A percentile compares a stretch with the other conserved stretches of the same genome.
Conservation (phyloP, 495 filamentous ascomycete genomes). For the Daldinia childiae region DNA sequence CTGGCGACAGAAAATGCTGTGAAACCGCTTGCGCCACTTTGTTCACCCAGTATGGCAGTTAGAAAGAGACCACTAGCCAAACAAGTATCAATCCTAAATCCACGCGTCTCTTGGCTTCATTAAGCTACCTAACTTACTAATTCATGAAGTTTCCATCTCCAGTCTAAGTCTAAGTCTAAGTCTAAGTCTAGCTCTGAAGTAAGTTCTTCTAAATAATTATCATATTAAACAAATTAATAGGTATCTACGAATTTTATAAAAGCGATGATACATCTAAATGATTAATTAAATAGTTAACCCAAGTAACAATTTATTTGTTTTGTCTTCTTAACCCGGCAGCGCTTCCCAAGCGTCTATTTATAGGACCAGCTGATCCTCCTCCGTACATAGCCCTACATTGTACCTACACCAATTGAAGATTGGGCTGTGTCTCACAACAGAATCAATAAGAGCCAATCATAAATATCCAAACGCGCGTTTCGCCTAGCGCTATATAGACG, state of each 20-base stretch:
- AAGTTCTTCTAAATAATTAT: not conserved
- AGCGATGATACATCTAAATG: not conserved
- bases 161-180: not conserved
- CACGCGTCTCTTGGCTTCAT: not conserved
- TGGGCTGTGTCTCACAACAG: conserved; percentile 15
- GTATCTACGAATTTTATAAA: not conserved
- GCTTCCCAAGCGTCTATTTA: conserved; percentile 15
- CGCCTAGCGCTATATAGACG: conserved; percentile 22
- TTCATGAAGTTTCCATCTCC: too few relatives aligned
- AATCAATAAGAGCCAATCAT: conserved; percentile 11
- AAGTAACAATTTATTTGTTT: not conserved
- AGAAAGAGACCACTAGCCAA: not conserved
- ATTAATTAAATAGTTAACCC: too few relatives aligned
- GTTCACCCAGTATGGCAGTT: not conserved
- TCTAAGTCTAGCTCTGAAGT: not conserved
- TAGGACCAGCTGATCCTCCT: conserved; percentile 13
- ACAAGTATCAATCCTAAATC: not conserved
- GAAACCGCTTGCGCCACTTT: not conserved
- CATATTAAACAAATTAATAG: not conserved
- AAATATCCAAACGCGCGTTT: conserved; percentile 12
- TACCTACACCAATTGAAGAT: not conserved
- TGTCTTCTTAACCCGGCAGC: not conserved
- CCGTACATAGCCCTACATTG: not conserved
- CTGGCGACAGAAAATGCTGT: not conserved
- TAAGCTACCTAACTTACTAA: too few relatives aligned